Evolutionary conservation across 148 eudicot genomes (phyloP).

Genomic region (Drosera capensis): DNA sequence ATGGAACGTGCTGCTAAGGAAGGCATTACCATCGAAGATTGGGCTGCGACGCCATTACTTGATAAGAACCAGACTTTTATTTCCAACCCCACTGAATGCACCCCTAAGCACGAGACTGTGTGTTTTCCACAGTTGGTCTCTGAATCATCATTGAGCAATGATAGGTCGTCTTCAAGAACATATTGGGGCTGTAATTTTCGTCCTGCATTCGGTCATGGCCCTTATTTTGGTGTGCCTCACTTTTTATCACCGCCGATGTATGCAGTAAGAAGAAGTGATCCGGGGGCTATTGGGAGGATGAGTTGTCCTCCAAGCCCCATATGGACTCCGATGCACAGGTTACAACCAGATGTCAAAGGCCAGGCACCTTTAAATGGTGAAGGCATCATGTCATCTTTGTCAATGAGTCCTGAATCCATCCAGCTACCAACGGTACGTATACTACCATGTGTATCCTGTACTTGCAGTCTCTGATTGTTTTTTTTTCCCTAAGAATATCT

Average conservation of each 20-base stretch:
- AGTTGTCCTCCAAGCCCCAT: background rate
- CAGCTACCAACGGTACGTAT: constrained; percentile 20
- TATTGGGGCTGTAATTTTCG: constrained; percentile 8
- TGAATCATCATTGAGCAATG: background rate
- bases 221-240: constrained; percentile 13
- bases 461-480: too few relatives aligned
- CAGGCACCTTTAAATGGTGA: constrained; percentile 16
- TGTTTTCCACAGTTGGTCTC: constrained; percentile 6
- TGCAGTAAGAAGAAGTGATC: constrained; percentile 8
- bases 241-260: constrained; percentile 20
- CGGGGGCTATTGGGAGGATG: background rate
- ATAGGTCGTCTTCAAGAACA: constrained; percentile 6
- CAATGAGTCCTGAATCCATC: constrained; percentile 5
- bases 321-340: constrained; percentile 9
- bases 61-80: constrained; percentile 11
- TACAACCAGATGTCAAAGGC: constrained; percentile 17
- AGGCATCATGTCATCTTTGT: constrained; percentile 8
- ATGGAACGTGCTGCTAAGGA: constrained; percentile 42
- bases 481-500: too few relatives aligned
- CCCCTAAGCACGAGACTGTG: constrained; percentile 11
- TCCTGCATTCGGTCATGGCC: constrained; percentile 6
- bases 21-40: constrained; percentile 43
- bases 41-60: constrained; percentile 17
- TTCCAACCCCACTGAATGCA: constrained; percentile 12
- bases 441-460: too few relatives aligned